phyloP scores from a whole-genome alignment of 345 rosid genomes.

The Dipteronia dyeriana region DNA sequence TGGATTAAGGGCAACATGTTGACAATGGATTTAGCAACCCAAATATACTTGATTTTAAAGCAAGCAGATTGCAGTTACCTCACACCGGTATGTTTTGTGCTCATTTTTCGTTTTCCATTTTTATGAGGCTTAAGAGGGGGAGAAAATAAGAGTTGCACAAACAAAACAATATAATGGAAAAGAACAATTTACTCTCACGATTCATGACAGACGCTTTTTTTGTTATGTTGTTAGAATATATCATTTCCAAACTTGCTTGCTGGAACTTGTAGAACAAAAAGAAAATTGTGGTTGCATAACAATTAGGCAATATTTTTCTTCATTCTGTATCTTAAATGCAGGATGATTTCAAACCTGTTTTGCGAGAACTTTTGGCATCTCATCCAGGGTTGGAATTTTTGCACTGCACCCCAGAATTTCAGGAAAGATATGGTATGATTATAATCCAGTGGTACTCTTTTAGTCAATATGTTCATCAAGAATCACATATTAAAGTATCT shows the following conservation, averaged over 20 bases:
- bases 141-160: neutral
- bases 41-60: slow-evolving; percentile 66
- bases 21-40: slow-evolving; percentile 76
- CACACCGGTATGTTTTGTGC: slow-evolving; percentile 50
- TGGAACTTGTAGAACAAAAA: neutral
- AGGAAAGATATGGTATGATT: slow-evolving; percentile 92
- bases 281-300: slow-evolving; percentile 1
- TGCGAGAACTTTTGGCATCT: slow-evolving; percentile 81
- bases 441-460: neutral
- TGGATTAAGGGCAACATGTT: slow-evolving; percentile 79
- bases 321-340: slow-evolving; percentile 27
- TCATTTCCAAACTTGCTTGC: neutral
- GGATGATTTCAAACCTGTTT: slow-evolving; percentile 93
- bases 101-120: neutral
- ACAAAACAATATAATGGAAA: neutral
- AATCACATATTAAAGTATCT: neutral
- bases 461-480: neutral
- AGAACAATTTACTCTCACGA: neutral
- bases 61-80: slow-evolving; percentile 63
- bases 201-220: neutral
- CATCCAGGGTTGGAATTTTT: slow-evolving; percentile 97
- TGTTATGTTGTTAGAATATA: neutral
- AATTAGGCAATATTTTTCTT: neutral
- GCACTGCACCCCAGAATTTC: slow-evolving; percentile 98
- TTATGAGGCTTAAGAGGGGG: neutral